Base-by-base conservation (phyloP, 345 rosid species). In the Gossypium longicalyx region DNA sequence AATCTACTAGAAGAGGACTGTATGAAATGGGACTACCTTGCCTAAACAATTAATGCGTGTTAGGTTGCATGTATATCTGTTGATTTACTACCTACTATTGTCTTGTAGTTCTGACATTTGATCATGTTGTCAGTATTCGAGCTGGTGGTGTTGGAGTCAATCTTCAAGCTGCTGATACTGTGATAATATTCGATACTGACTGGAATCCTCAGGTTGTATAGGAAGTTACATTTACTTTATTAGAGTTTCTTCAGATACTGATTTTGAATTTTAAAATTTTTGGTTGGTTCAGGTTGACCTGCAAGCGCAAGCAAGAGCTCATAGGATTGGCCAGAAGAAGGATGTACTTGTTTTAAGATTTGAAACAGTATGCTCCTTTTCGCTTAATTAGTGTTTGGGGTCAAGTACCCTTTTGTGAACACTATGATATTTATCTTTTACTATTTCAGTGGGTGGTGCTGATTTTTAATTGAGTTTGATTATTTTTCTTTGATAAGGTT, bases 121-220 rank as follows among this genome's bases (percentile, higher is more conserved):
- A 69, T 44, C 54, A 12, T 80, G 62, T 76, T 78, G 27, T 76
- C 73, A 93, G 98, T 84, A 93, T 93, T 80, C 97, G 98, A 53
- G 98, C 98, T 81, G 98, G 98, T 78, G 98, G 97, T 63, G 98
- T 91, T 76, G 98, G 98, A 72, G 97, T 93, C 51, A 93, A 93
- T 88, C 97, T 93, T 84, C 98, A 93, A 77, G 97, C 97, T 76
- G 98, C 98, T 71, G 97, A 93, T 85, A 93, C 97, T 19, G 98
- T 93, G 61, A 91, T 93, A 76, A 83, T 93, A 82, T 93, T 93
- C 48, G 97, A 93, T 86, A 93, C 98, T 60, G 98, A 93, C 77
- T 93, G 98, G 98, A 93, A 93, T 80, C 98, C 98, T 77, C 98
- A 93, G 95, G 97, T 86, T 77, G 57, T 61, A 79, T 72, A 58